These are phyloP conservation scores for Ceratobasidium sp. DNA, from an alignment of 1,284 basidiomycete species.

Conservation along the genomic window DNA sequence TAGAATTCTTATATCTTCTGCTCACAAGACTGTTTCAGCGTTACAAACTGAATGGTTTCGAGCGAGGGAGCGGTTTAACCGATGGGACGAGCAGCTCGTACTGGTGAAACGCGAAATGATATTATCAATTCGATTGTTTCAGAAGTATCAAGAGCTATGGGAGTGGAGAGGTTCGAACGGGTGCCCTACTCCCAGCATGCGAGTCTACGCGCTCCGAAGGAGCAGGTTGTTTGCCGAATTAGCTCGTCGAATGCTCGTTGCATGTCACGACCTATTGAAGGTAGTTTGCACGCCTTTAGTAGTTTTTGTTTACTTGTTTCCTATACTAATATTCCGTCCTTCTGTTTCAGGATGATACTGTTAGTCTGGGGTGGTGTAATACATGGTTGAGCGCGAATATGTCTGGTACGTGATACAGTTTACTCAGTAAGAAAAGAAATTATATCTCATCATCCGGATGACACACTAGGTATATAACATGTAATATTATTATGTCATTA, in stretches of 20 bases:
- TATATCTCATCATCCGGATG: too few relatives aligned
- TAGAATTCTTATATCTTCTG: neutral
- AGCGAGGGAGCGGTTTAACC: conserved; percentile 9
- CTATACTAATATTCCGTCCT: neutral
- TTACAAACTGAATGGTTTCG: conserved; percentile 26
- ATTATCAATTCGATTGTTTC: too few relatives aligned
- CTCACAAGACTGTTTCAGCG: neutral
- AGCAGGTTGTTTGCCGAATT: too few relatives aligned
- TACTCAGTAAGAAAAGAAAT: too few relatives aligned
- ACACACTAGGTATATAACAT: too few relatives aligned
- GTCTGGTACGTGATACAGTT: conserved; percentile 7
- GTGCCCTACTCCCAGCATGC: neutral
- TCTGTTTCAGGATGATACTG: neutral
- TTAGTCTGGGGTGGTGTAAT: neutral
- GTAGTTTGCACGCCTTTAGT: neutral
- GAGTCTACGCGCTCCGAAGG: neutral
- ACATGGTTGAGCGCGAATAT: neutral
- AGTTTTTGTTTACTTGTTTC: neutral
- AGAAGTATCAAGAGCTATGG: neutral
- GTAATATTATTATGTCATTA: too few relatives aligned
- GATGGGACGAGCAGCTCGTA: conserved; percentile 19
- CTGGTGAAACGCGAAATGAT: neutral
- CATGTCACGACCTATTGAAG: too few relatives aligned
- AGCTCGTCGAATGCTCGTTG: too few relatives aligned
- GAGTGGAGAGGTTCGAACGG: neutral